A percentile compares a stretch with the other conserved stretches of the same genome.
These are phyloP conservation scores for Xylaria venustula DNA, from an alignment of 495 filamentous ascomycete genomes.

Conservation along the genomic window DNA sequence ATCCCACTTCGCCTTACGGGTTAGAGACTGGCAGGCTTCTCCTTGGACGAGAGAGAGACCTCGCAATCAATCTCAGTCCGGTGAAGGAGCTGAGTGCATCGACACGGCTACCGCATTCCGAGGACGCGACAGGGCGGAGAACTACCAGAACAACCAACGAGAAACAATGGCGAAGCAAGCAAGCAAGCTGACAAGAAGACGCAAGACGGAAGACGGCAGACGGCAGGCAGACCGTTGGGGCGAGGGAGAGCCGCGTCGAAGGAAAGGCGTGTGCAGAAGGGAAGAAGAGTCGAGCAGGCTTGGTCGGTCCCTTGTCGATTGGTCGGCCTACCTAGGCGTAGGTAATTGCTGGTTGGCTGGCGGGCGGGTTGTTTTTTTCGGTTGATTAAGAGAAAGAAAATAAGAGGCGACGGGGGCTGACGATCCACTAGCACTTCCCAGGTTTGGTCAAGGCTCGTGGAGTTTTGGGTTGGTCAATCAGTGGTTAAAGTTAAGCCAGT, in stretches of 20 bases:
- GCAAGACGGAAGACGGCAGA: background rate
- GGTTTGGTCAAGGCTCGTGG: constrained; percentile 7
- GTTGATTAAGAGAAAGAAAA: constrained; percentile 29
- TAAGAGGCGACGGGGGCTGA: constrained; percentile 27
- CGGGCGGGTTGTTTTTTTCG: constrained; percentile 15
- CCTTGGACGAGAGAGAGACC: constrained; percentile 18
- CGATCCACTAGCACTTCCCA: constrained; percentile 26
- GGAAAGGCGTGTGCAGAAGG: constrained; percentile 5
- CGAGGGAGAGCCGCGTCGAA: constrained; percentile 8
- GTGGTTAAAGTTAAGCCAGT: background rate
- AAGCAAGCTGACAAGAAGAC: constrained; percentile 6
- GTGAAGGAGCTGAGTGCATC: constrained; percentile 52
- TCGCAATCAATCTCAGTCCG: constrained; percentile 49
- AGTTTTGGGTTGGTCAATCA: background rate
- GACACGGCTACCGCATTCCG: constrained; percentile 54
- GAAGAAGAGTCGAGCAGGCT: constrained; percentile 13
- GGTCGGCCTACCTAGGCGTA: constrained; percentile 21
- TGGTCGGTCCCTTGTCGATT: constrained; percentile 17
- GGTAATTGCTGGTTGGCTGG: background rate
- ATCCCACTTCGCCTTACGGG: background rate
- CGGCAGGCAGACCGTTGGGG: background rate
- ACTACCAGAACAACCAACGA: constrained; percentile 15
- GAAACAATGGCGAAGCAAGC: background rate
- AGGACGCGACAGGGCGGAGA: constrained; percentile 17
- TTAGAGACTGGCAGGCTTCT: background rate